Evolutionary conservation across 2,329 filamentous ascomycete genomes (phyloP).

Genomic region (Exophiala aquamarina): DNA sequence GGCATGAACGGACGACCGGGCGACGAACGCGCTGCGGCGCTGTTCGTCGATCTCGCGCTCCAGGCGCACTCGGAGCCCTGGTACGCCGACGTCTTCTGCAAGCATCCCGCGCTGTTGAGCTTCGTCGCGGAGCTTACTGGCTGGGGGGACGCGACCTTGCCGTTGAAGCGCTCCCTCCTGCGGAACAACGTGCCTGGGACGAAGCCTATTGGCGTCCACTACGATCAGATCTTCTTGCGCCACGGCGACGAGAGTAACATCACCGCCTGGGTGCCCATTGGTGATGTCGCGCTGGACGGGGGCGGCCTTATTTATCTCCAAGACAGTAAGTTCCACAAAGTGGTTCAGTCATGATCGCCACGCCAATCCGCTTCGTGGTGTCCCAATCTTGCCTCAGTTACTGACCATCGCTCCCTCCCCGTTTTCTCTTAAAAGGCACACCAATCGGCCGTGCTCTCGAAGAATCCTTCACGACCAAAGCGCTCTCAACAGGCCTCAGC

Average conservation of each 20-base stretch:
- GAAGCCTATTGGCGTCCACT: conserved; percentile 61
- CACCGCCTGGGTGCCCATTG: conserved; percentile 60
- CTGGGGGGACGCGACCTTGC: conserved; percentile 53
- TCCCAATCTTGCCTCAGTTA: too few relatives aligned
- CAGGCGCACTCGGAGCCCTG: conserved; percentile 54
- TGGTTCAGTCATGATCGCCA: too few relatives aligned
- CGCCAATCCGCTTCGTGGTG: too few relatives aligned
- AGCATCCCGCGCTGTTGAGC: conserved; percentile 50
- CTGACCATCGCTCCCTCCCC: too few relatives aligned
- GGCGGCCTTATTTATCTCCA: conserved; percentile 63
- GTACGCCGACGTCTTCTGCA: conserved; percentile 57
- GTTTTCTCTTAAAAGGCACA: too few relatives aligned
- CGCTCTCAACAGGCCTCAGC: conserved; percentile 49
- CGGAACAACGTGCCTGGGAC: conserved; percentile 59
- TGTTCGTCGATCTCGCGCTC: conserved; percentile 53
- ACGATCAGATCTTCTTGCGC: conserved; percentile 60
- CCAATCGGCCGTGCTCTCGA: conserved; percentile 51
- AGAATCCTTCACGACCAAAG: conserved; percentile 48
- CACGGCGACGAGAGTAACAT: conserved; percentile 56
- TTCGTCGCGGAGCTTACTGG: conserved; percentile 55
- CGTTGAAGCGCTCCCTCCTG: conserved; percentile 51
- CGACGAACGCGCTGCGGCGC: conserved; percentile 37
- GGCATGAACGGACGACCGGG: conserved; percentile 48
- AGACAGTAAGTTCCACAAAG: too few relatives aligned
- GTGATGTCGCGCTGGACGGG: conserved; percentile 53